Evolutionary conservation across 177 flowering plant genomes (phyloP).

Genomic region (Tripterygium wilfordii): DNA sequence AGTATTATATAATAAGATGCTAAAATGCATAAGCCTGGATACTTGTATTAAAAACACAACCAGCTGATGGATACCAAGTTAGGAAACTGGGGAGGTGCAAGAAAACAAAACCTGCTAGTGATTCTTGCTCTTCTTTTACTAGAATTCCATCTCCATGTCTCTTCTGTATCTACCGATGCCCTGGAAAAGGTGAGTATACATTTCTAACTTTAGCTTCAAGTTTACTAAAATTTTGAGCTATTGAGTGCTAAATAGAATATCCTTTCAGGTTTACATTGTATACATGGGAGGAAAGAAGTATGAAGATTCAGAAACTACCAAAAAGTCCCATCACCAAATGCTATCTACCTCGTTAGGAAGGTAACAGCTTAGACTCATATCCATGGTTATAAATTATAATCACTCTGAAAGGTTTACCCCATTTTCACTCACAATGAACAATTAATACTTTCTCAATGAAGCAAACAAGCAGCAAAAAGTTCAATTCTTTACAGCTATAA

Average conservation of each 20-base stretch:
- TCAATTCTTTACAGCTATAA: slow-evolving; percentile 22
- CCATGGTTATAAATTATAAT: background rate
- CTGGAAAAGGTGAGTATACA: slow-evolving; percentile 11
- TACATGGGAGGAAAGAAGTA: slow-evolving; percentile 17
- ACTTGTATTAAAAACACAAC: too few relatives aligned
- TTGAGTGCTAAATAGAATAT: background rate
- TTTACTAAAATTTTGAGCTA: background rate
- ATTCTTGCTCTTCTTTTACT: too few relatives aligned
- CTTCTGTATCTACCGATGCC: too few relatives aligned
- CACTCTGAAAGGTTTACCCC: too few relatives aligned
- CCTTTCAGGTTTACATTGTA: slow-evolving; percentile 14
- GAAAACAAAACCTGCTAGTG: too few relatives aligned
- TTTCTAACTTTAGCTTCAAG: background rate
- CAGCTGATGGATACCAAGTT: too few relatives aligned
- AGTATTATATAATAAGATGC: too few relatives aligned
- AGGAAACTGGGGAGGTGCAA: too few relatives aligned
- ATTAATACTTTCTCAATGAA: slow-evolving; percentile 1
- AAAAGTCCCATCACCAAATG: slow-evolving; percentile 13
- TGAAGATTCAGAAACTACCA: slow-evolving; percentile 10
- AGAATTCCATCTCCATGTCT: too few relatives aligned
- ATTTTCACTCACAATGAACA: background rate
- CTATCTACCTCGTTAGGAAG: slow-evolving; percentile 16
- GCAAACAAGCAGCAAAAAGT: slow-evolving; percentile 19
- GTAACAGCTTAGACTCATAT: slow-evolving; percentile 4
- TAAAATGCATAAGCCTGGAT: too few relatives aligned